phyloP scores from a whole-genome alignment of 2,329 filamentous ascomycete genomes.

The Colletotrichum kahawae region DNA sequence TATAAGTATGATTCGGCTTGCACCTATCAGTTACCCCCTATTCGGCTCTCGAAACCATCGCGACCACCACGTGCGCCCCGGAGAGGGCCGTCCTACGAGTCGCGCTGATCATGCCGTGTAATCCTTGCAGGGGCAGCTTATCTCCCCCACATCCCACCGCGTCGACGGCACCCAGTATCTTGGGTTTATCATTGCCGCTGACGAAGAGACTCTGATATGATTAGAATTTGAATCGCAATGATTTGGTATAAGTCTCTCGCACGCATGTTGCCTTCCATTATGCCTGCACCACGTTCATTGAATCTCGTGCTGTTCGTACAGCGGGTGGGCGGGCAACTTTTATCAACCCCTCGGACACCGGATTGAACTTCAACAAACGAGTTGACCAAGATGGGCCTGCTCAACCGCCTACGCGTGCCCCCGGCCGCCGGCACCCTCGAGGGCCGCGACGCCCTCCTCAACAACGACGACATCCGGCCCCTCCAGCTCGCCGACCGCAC shows the following conservation, averaged over 20 bases:
- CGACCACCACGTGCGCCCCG: not conserved
- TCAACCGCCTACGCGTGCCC: slow-evolving; percentile 7
- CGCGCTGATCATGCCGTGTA: not conserved
- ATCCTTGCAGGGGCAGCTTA: slow-evolving; percentile 10
- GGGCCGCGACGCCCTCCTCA: slow-evolving; percentile 34
- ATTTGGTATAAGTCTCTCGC: slow-evolving; percentile 4
- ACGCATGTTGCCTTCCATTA: not conserved
- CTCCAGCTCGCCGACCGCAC: slow-evolving; percentile 42
- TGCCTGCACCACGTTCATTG: not conserved
- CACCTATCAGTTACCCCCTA: not conserved
- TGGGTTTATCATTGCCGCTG: not conserved
- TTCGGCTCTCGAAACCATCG: not conserved
- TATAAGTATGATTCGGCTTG: not conserved
- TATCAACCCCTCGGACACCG: not conserved
- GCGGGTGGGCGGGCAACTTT: not conserved
- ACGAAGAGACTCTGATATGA: not conserved
- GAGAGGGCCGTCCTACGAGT: not conserved
- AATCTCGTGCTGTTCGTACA: not conserved
- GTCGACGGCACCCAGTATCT: not conserved
- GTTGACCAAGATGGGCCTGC: slow-evolving; percentile 2
- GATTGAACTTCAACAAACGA: not conserved
- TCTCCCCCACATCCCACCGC: slow-evolving; percentile 10
- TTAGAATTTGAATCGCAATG: not conserved
- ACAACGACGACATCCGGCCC: slow-evolving; percentile 46
- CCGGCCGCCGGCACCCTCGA: slow-evolving; percentile 4